Base-by-base conservation (phyloP, 192 early-diverging fungal species). In the Umbelopsis sp. region DNA sequence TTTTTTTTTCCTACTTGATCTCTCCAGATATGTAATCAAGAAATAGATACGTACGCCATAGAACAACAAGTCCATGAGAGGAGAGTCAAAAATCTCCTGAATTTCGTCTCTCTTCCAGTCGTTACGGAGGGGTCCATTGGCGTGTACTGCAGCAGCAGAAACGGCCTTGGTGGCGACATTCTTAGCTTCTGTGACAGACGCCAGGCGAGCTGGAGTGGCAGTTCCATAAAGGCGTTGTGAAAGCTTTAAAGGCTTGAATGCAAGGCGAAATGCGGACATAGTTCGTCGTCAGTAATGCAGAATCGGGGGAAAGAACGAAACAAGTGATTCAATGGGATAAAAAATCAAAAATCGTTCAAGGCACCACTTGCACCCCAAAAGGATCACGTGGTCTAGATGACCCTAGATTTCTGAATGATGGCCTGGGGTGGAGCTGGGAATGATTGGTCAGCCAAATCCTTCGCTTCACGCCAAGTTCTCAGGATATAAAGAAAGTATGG, bases 21-120 rank as follows among this genome's bases (percentile, higher is more conserved):
- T 41, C 31, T 20, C 50, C 26, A 32, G 24, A 44, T 41, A 34
- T 41, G 34, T 24, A 20, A 44, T 20, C 11, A 34, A 22, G 29
- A 59, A 17, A 7, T 22, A 34, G 14, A 65, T 44, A 86, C 87
- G 74, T 82, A 91, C 90, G 36, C 88, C 88, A 70, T 90, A 84
- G 79, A 85, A 93, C 74, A 93, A 74, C 71, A 94, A 77, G 73
- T 92, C 91, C 85, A 94, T 85, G 52, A 93, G 76, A 41, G 93
- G 91, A 20, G 87, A 87, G 65, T 93, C 89, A 79, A 88, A 94
- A 71, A 94, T 92, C 32, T 76, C 76, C 73, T 88, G 82, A 49
- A 94, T 90, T 73, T 92, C 90, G 53, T 89, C 87, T 73, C 84
- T 81, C 43, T 83, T 83, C 93, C 93, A 94, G 76, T 93, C 88